These are phyloP conservation scores for Astragalus glycyphyllos DNA, from an alignment of 306 rosid genomes.

Conservation along the genomic window DNA sequence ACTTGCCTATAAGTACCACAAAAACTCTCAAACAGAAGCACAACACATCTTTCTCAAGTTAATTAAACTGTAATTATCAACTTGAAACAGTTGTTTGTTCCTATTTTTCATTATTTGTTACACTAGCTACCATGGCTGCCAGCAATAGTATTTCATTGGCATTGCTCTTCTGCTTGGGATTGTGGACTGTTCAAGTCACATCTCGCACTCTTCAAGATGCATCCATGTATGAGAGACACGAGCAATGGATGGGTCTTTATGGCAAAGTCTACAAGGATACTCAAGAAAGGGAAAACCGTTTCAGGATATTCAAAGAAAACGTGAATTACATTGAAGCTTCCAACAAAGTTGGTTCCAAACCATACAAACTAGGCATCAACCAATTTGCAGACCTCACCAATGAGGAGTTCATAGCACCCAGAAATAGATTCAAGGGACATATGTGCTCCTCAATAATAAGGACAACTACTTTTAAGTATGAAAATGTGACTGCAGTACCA, in stretches of 20 bases:
- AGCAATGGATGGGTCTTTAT: slow-evolving; percentile 44
- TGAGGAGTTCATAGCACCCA: slow-evolving; percentile 47
- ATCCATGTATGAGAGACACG: slow-evolving; percentile 44
- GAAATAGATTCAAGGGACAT: slow-evolving; percentile 58
- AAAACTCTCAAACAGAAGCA: too few relatives aligned
- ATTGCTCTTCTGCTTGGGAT: slow-evolving; percentile 41
- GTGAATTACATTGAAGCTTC: slow-evolving; percentile 39
- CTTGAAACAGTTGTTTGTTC: too few relatives aligned
- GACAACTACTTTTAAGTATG: slow-evolving; percentile 50
- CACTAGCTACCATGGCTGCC: too few relatives aligned
- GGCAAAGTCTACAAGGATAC: slow-evolving; percentile 28
- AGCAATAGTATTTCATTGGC: too few relatives aligned
- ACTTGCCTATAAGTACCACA: too few relatives aligned
- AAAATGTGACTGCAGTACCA: slow-evolving; percentile 36
- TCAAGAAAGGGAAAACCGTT: slow-evolving; percentile 43
- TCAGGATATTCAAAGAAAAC: slow-evolving; percentile 47
- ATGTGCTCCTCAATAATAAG: slow-evolving; percentile 39
- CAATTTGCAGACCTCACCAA: slow-evolving; percentile 52
- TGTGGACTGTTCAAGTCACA: slow-evolving; percentile 40
- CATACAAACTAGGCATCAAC: slow-evolving; percentile 44
- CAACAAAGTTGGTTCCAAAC: slow-evolving; percentile 43
- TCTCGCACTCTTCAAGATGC: slow-evolving; percentile 47
- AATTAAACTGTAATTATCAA: too few relatives aligned
- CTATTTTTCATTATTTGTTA: too few relatives aligned
- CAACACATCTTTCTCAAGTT: too few relatives aligned